phyloP scores from a whole-genome alignment of 1,139 yeast genomes.

The Taphrina flavorubra region DNA sequence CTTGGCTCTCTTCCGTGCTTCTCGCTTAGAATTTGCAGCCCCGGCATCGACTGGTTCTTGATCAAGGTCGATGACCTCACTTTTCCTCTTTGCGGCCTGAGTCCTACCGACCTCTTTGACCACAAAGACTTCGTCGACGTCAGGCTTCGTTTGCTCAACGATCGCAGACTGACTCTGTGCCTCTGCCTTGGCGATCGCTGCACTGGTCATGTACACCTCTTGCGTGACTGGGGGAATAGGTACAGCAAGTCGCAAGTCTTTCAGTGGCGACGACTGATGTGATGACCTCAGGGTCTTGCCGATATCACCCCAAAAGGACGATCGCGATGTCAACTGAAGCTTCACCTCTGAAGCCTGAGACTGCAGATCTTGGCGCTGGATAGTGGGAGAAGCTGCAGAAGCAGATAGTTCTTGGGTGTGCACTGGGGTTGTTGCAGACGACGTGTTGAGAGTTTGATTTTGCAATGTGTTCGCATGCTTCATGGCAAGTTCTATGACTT shows the following conservation, averaged over 20 bases:
- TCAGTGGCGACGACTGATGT: background rate
- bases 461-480: slow-evolving; percentile 28
- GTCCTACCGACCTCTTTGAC: slow-evolving; percentile 20
- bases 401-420: background rate
- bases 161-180: background rate
- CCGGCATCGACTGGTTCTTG: slow-evolving; percentile 1
- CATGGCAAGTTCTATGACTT: slow-evolving; percentile 39
- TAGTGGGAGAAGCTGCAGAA: background rate
- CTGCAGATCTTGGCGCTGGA: background rate
- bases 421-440: background rate
- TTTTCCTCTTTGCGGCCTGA: slow-evolving; percentile 29
- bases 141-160: slow-evolving; percentile 8
- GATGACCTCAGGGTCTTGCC: background rate
- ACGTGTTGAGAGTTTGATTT: background rate
- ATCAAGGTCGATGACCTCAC: slow-evolving; percentile 21
- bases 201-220: slow-evolving; percentile 13
- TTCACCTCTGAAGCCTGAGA: background rate
- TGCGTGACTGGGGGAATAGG: slow-evolving; percentile 29
- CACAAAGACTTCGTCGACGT: slow-evolving; percentile 29
- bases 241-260: slow-evolving; percentile 16
- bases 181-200: background rate
- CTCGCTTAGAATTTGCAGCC: slow-evolving; percentile 1
- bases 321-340: background rate
- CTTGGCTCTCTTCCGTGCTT: slow-evolving; percentile 25
- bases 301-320: slow-evolving; percentile 16